Percentiles rank a stretch among this genome's conserved stretches.
Evolutionary conservation across 306 rosid species (phyloP).

Genomic region (Prunus fruticosa): DNA sequence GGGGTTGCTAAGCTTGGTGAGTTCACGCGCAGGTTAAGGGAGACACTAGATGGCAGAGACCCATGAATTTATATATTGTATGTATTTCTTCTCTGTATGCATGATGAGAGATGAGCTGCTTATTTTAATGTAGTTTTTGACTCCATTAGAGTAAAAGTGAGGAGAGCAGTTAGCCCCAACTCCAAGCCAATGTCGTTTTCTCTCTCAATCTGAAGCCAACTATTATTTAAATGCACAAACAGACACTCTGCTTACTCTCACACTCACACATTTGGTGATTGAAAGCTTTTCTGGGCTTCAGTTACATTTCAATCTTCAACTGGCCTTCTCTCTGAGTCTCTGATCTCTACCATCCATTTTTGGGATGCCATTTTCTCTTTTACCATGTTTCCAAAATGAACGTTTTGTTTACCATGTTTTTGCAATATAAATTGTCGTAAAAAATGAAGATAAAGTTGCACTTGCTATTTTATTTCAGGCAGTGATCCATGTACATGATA

Average conservation of each 20-base stretch:
- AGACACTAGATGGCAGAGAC: conserved; percentile 6
- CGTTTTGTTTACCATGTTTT: neutral
- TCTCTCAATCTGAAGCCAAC: neutral
- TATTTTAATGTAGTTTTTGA: conserved; percentile 13
- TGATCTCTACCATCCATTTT: neutral
- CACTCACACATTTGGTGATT: neutral
- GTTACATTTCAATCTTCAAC: neutral
- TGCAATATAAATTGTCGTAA: neutral
- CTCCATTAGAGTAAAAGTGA: conserved; percentile 3
- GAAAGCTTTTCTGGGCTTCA: neutral
- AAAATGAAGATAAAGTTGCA: neutral
- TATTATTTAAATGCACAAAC: neutral
- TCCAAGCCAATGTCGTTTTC: conserved; percentile 16
- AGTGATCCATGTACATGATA: neutral
- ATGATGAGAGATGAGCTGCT: neutral
- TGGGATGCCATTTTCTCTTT: neutral
- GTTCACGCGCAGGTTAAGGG: conserved; percentile 21
- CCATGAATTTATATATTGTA: conserved; percentile 4
- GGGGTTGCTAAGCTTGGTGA: conserved; percentile 9
- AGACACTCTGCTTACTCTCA: neutral
- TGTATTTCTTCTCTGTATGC: neutral
- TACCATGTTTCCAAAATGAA: neutral
- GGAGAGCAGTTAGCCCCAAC: conserved; percentile 19
- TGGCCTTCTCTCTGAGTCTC: neutral
- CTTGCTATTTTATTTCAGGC: neutral